Evolutionary conservation across 352 stramenopile genomes (phyloP), one percentile per base, ranked within the genome.

Genomic region (Phytopythium cucurbitacearum): DNA sequence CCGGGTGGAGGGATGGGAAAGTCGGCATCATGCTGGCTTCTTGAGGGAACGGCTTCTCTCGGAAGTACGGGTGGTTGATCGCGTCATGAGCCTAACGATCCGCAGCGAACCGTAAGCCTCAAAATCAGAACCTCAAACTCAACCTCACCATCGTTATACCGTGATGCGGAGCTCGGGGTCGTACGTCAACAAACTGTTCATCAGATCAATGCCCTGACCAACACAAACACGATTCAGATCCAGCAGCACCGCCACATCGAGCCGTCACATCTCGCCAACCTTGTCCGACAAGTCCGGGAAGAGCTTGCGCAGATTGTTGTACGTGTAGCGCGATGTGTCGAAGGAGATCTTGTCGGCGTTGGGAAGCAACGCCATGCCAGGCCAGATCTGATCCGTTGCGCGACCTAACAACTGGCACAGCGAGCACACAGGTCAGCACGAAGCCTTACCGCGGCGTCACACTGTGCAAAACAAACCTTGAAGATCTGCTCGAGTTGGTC

Each of bases 401-500:
- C 79, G 74, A 5, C 86, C 86, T 1, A 95, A 57, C 11, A 84
- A 53, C 54, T 80, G 15, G 5, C 10, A 16, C 6, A 11, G 21
- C 21, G 3, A 48, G 0, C 28, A 42, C 7, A 8, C 10, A 38
- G 4, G 15, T 42, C 5, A 48, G 37, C 33, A n/a, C 33, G 37
- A 6, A 44, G 5, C 9, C 12, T 15, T 21, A 15, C 28, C 13
- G 7, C 13, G 6, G 1, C n/a, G 10, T 36, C 5, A 9, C 38
- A 48, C 35, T 16, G 38, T 8, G 3, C 35, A 42, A 41, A 5
- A n/a, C 12, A 42, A n/a, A 82, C 69, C 51, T 73, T 65, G 50
- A 89, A 93, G 44, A 96, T 95, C 33, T 73, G 59, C 13, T 80
- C 51, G 15, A 94, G 53, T 51, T 95, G 83, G 36, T 87, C 69